A percentile compares a stretch with the other conserved stretches of the same genome.
Conservation (phyloP, 176 grass and related monocot species). For the Luzula sylvatica region DNA sequence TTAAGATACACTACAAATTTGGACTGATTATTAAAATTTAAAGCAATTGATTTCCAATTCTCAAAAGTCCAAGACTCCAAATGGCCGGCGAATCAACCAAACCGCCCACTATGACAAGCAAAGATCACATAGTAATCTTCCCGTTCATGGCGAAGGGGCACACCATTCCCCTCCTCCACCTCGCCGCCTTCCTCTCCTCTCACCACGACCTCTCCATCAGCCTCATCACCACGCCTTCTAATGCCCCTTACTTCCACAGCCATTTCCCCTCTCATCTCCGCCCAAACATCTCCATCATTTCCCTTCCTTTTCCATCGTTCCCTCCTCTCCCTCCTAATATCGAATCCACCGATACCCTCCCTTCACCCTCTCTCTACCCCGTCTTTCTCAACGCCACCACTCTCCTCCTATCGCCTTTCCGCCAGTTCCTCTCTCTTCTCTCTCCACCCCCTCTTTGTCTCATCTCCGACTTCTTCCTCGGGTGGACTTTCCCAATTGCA, state of each 20-base stretch:
- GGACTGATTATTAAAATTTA: background rate
- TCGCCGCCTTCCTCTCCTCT: constrained; percentile 30
- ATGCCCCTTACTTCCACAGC: constrained; percentile 26
- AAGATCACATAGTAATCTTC: constrained; percentile 47
- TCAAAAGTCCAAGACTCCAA: background rate
- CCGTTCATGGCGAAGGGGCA: constrained; percentile 86
- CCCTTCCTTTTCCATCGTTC: constrained; percentile 34
- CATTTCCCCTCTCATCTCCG: constrained; percentile 7
- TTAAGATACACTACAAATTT: too few species aligned
- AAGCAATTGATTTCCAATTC: background rate
- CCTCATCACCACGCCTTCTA: constrained; percentile 41
- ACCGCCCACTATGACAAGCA: background rate
- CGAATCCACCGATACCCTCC: constrained; percentile 47
- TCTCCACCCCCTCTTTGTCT: constrained; percentile 7
- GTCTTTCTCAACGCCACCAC: constrained; percentile 42
- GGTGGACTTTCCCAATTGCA: constrained; percentile 22
- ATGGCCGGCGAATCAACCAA: background rate
- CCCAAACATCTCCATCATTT: constrained; percentile 14
- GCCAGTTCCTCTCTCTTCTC: constrained; percentile 24
- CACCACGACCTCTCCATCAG: constrained; percentile 42
- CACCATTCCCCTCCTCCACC: constrained; percentile 49
- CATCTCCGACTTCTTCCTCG: constrained; percentile 71
- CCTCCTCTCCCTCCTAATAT: constrained; percentile 21
- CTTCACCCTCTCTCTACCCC: constrained; percentile 30
- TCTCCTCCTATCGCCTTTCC: constrained; percentile 37